Evolutionary conservation across 139 green algal species (phyloP), one percentile per base, ranked within the genome.

Genomic region (Dunaliella primolecta): DNA sequence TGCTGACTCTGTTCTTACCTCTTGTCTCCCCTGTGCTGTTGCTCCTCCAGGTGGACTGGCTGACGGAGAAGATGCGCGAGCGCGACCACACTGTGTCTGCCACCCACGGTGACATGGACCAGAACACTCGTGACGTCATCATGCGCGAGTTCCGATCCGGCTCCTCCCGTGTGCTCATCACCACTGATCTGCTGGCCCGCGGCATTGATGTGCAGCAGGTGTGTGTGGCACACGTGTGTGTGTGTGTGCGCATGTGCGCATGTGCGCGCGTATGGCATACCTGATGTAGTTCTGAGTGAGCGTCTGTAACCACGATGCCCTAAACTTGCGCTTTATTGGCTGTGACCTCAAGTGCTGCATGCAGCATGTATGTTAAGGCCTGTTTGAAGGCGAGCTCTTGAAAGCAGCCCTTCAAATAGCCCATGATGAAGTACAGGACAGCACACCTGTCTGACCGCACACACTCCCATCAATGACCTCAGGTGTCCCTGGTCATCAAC

Each of bases 121-220:
- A 99, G 93, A 99, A 99, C 94, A 99, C 96, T 3, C 97, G 97
- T 86, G 97, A 99, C 84, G 96, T 99, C 78, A 99, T 99, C 94
- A 99, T 99, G 97, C 93, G 97, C 83, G 97, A 99, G 93, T 99
- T 99, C 96, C 92, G 97, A 86, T 99, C 96, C 31, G 97, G 97
- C 83, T 99, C 96, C 34, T 99, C 96, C 80, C 97, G 97, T 84
- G 97, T 99, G 89, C 94, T 99, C 35, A 99, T 99, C 95, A 99
- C 97, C 88, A 99, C 97, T n/a, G 97, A 99, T 88, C 94, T 99
- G 91, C 94, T 99, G 72, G 97, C 97, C 1, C 95, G 97, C 84
- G 97, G 97, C 85, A 99, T 99, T 88, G 97, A 99, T 87, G 97
- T 99, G 85, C 97, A 99, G 94, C 96, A 98, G 93, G 93, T 95